A percentile compares a stretch with the other conserved stretches of the same genome.
These are phyloP conservation scores for Pholiota microspora DNA, from an alignment of 768 basidiomycete genomes.

Conservation along the genomic window DNA sequence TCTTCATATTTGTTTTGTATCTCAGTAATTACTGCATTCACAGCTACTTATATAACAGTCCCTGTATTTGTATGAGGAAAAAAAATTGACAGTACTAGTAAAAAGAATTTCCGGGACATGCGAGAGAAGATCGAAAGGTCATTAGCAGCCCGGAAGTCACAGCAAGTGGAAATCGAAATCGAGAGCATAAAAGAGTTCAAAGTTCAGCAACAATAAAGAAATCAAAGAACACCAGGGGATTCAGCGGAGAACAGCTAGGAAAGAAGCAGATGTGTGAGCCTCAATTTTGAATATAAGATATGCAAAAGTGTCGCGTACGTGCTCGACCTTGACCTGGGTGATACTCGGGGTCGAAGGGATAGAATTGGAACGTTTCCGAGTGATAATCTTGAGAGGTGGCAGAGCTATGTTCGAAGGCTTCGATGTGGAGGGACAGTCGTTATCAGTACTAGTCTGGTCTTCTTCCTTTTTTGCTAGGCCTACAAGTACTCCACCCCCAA, in stretches of 20 bases:
- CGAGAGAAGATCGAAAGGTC: constrained; percentile 26
- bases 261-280: background rate
- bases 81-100: constrained; percentile 9
- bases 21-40: constrained; percentile 13
- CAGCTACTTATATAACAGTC: constrained; percentile 7
- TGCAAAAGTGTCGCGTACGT: constrained; percentile 20
- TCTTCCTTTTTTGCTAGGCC: constrained; percentile 31
- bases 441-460: constrained; percentile 3
- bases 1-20: no score
- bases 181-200: background rate
- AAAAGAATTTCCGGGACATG: constrained; percentile 15
- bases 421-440: constrained; percentile 3
- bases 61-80: constrained; percentile 11
- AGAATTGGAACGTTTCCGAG: constrained; percentile 32
- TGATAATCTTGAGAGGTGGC: constrained; percentile 19
- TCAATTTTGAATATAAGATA: background rate
- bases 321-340: constrained; percentile 25
- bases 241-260: constrained; percentile 40
- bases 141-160: constrained; percentile 19
- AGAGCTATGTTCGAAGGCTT: constrained; percentile 5
- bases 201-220: background rate
- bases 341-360: constrained; percentile 32
- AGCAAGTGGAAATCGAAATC: constrained; percentile 5
- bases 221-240: constrained; percentile 36
- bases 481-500: constrained; percentile 75